Evolutionary conservation across 2,329 filamentous ascomycete genomes (phyloP).

Genomic region (Pseudogymnoascus sp.): DNA sequence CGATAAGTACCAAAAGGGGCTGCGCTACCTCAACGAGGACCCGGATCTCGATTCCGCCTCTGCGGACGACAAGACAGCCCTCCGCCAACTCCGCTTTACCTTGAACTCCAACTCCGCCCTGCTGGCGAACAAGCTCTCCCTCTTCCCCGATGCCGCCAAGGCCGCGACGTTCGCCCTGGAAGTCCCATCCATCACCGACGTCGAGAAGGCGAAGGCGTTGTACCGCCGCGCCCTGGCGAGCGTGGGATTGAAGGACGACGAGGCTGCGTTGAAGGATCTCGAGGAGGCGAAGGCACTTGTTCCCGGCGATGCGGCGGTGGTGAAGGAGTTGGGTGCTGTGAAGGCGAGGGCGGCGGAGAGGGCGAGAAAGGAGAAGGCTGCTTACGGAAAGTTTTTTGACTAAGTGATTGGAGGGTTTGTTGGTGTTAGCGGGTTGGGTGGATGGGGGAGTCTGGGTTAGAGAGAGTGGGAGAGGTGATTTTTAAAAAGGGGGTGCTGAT

Average conservation of each 20-base stretch:
- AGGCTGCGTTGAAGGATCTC: slow-evolving; percentile 67
- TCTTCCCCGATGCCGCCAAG: slow-evolving; percentile 61
- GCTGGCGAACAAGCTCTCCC: slow-evolving; percentile 70
- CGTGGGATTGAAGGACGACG: slow-evolving; percentile 73
- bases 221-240: slow-evolving; percentile 76
- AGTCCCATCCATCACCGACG: slow-evolving; percentile 54
- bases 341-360: slow-evolving; percentile 68
- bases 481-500: too few relatives aligned
- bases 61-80: slow-evolving; percentile 54
- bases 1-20: slow-evolving; percentile 88
- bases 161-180: slow-evolving; percentile 67
- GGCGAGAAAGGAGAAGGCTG: slow-evolving; percentile 81
- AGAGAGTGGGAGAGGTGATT: not conserved
- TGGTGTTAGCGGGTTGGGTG: not conserved
- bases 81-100: slow-evolving; percentile 70
- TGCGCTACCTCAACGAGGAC: slow-evolving; percentile 83
- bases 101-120: slow-evolving; percentile 86
- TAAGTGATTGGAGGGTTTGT: not conserved
- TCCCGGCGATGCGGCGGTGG: slow-evolving; percentile 66
- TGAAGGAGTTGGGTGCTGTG: slow-evolving; percentile 65
- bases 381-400: slow-evolving; percentile 82
- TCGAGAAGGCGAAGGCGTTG: slow-evolving; percentile 80
- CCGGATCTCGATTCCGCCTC: slow-evolving; percentile 66
- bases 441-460: not conserved
- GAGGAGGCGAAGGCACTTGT: slow-evolving; percentile 65